A percentile compares a stretch with the other conserved stretches of the same genome.
Evolutionary conservation across 2,329 filamentous ascomycete genomes (phyloP).

Genomic region (Calonectria crousiana): DNA sequence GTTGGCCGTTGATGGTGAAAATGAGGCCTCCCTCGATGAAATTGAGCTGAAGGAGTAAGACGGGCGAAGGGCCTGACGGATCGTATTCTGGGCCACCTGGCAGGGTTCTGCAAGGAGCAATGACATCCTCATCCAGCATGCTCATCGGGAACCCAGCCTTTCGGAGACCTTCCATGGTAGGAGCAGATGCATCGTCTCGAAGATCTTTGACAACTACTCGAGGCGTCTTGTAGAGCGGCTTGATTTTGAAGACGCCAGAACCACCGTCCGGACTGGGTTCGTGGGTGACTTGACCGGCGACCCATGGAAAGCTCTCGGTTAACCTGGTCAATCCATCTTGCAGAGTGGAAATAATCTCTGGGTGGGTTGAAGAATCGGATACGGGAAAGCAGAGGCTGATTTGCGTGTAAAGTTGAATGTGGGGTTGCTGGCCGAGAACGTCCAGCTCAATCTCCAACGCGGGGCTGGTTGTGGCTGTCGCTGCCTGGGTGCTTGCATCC

Average conservation of each 20-base stretch:
- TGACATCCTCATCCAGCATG: conserved; percentile 60
- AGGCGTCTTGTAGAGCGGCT: conserved; percentile 46
- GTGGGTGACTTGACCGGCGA: conserved; percentile 57
- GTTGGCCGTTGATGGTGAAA: conserved; percentile 61
- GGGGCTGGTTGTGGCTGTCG: background rate
- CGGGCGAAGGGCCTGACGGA: conserved; percentile 46
- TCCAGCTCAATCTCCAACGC: conserved; percentile 50
- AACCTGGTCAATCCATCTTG: conserved; percentile 54
- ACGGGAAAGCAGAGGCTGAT: conserved; percentile 56
- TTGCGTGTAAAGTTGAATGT: conserved; percentile 60
- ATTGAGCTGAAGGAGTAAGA: conserved; percentile 62
- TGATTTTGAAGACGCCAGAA: conserved; percentile 55
- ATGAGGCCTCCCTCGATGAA: conserved; percentile 63
- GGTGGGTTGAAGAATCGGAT: conserved; percentile 34
- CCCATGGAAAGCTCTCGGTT: conserved; percentile 57
- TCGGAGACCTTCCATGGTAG: conserved; percentile 53
- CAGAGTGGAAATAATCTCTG: conserved; percentile 47
- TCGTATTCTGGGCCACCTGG: conserved; percentile 42
- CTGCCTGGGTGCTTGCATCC: background rate
- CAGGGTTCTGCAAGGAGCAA: conserved; percentile 57
- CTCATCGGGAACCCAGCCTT: conserved; percentile 56
- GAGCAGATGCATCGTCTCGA: conserved; percentile 48
- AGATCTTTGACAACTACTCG: conserved; percentile 58
- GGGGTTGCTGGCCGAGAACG: conserved; percentile 55
- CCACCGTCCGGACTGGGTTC: conserved; percentile 42